These are phyloP conservation scores for Fusarium lateritium DNA, from an alignment of 2,329 filamentous ascomycete species.

Conservation along the genomic window DNA sequence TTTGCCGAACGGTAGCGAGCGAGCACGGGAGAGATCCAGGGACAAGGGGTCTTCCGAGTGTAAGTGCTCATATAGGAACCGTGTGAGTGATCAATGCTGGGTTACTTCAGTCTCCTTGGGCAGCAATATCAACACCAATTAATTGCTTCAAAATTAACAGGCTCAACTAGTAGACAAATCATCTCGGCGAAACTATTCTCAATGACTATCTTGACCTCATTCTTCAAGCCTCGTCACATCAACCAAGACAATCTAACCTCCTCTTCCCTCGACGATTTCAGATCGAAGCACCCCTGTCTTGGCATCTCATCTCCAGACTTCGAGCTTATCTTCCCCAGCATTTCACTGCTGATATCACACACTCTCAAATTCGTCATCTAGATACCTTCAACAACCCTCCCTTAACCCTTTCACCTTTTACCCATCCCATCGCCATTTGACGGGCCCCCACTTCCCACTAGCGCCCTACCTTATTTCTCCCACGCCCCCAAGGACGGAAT, in stretches of 20 bases:
- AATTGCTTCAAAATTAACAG: background rate
- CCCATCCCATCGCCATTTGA: background rate
- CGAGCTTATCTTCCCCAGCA: slow-evolving; percentile 22
- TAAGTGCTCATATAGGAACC: background rate
- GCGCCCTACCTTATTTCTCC: slow-evolving; percentile 41
- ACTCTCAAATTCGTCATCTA: slow-evolving; percentile 10
- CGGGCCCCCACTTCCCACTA: slow-evolving; percentile 39
- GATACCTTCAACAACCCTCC: slow-evolving; percentile 14
- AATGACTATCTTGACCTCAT: background rate
- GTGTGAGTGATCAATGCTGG: background rate
- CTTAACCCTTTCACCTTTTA: background rate
- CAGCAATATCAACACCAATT: background rate
- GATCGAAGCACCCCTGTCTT: background rate
- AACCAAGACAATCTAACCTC: slow-evolving; percentile 7
- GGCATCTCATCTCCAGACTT: background rate
- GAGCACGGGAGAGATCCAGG: slow-evolving; percentile 8
- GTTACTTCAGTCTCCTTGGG: background rate
- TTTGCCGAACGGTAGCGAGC: slow-evolving; percentile 35
- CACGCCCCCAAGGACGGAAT: slow-evolving; percentile 18
- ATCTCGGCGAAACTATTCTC: background rate
- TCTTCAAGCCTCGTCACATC: background rate
- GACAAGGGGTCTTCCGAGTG: slow-evolving; percentile 3
- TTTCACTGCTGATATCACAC: slow-evolving; percentile 6
- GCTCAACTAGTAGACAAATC: background rate
- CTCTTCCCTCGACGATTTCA: slow-evolving; percentile 1